Conservation (phyloP, 2,329 filamentous ascomycete genomes). For the Fusarium sp. region DNA sequence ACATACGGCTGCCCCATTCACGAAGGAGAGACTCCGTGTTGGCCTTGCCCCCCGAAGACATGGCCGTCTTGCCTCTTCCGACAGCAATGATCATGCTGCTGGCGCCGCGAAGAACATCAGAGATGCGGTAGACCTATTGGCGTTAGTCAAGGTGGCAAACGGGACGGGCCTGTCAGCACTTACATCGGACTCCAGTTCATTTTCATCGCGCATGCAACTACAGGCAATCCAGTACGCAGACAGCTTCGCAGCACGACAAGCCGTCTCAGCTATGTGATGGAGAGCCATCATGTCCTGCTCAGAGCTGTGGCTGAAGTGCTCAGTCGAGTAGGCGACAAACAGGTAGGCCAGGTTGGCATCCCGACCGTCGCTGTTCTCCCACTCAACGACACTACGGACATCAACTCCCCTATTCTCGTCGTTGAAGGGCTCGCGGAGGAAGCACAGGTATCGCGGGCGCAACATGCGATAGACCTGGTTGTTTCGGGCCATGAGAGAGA, state of each 20-base stretch:
- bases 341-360: conserved; percentile 39
- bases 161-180: not conserved
- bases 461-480: conserved; percentile 42
- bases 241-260: conserved; percentile 42
- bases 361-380: conserved; percentile 38
- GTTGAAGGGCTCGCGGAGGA: conserved; percentile 40
- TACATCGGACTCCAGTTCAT: conserved; percentile 42
- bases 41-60: conserved; percentile 21
- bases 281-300: conserved; percentile 42
- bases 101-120: conserved; percentile 44
- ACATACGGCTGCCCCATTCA: conserved; percentile 47
- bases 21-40: conserved; percentile 41
- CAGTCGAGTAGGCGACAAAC: conserved; percentile 45
- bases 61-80: conserved; percentile 31
- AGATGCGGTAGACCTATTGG: conserved; percentile 41
- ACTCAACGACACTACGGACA: conserved; percentile 38
- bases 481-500: conserved; percentile 36
- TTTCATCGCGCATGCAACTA: conserved; percentile 44
- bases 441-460: conserved; percentile 42
- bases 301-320: conserved; percentile 41
- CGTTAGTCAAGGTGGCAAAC: conserved; percentile 4
- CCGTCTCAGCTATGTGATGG: conserved; percentile 44
- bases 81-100: conserved; percentile 43
- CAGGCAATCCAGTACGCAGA: conserved; percentile 45
- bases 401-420: conserved; percentile 42